These are phyloP conservation scores for Gossypium trilobum DNA, from an alignment of 441 rosid genomes.

Conservation along the genomic window DNA sequence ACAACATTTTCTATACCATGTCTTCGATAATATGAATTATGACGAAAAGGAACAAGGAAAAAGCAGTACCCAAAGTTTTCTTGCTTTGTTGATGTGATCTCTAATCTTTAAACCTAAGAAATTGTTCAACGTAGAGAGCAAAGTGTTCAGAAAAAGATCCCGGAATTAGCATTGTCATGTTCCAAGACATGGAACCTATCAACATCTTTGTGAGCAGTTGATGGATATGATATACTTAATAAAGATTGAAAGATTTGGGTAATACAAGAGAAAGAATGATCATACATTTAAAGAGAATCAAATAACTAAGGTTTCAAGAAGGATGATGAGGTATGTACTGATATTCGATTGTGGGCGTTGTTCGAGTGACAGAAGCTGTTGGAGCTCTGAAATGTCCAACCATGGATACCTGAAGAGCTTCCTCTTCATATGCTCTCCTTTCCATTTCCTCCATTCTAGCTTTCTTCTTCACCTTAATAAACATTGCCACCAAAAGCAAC, in stretches of 20 bases:
- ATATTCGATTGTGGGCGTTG: slow-evolving; percentile 51
- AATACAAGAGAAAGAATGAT: slow-evolving; percentile 24
- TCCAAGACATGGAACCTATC: neutral
- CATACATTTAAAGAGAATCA: neutral
- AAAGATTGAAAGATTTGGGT: neutral
- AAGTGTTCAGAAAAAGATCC: neutral
- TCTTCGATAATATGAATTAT: too few species aligned
- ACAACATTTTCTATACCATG: too few species aligned
- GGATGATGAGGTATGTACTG: slow-evolving; percentile 34
- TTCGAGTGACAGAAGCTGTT: slow-evolving; percentile 53
- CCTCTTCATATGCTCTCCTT: slow-evolving; percentile 85
- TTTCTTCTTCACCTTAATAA: slow-evolving; percentile 73
- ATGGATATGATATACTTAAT: neutral
- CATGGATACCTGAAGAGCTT: slow-evolving; percentile 85
- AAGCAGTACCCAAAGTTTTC: too few species aligned
- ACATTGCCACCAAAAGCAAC: slow-evolving; percentile 67
- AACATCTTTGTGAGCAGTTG: neutral
- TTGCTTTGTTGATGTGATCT: too few species aligned
- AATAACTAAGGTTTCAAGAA: slow-evolving; percentile 17
- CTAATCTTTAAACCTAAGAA: too few species aligned
- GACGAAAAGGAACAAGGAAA: too few species aligned
- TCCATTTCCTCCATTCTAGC: slow-evolving; percentile 73
- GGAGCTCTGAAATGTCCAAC: slow-evolving; percentile 82
- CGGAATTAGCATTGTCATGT: slow-evolving; percentile 11
- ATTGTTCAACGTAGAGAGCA: too few species aligned